Evolutionary conservation across 345 rosid species (phyloP).

Genomic region (Ailanthus altissimus): DNA sequence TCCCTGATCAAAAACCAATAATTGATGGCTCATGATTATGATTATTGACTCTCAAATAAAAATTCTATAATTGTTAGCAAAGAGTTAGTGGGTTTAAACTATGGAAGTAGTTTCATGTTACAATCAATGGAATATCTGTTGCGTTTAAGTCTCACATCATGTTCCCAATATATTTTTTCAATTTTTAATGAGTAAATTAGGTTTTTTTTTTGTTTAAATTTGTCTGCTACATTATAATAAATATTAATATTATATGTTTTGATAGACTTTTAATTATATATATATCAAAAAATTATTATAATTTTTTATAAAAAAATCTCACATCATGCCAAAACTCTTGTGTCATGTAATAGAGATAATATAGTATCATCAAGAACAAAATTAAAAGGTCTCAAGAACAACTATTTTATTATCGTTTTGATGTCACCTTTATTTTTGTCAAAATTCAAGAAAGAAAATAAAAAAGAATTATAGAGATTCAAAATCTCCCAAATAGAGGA

Average conservation of each 20-base stretch:
- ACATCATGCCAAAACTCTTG: neutral
- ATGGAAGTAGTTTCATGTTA: neutral
- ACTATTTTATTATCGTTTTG: neutral
- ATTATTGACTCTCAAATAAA: neutral
- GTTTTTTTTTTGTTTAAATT: no score
- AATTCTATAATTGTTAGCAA: neutral
- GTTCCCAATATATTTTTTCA: no score
- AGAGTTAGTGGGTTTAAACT: constrained; percentile 2
- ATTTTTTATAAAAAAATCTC: no score
- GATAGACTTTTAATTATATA: no score
- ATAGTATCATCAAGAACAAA: no score
- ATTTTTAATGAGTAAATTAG: no score
- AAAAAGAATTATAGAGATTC: neutral
- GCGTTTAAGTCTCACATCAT: neutral
- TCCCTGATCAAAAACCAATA: neutral
- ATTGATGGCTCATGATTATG: neutral
- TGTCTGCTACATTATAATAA: no score
- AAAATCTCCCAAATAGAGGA: neutral
- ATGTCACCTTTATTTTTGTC: neutral
- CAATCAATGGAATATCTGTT: neutral
- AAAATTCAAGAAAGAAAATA: neutral
- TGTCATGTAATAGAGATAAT: neutral
- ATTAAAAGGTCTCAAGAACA: no score
- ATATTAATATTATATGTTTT: no score
- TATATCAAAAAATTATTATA: no score